Base-by-base conservation (phyloP, 257 asterid species). In the Solanum verrucosum region DNA sequence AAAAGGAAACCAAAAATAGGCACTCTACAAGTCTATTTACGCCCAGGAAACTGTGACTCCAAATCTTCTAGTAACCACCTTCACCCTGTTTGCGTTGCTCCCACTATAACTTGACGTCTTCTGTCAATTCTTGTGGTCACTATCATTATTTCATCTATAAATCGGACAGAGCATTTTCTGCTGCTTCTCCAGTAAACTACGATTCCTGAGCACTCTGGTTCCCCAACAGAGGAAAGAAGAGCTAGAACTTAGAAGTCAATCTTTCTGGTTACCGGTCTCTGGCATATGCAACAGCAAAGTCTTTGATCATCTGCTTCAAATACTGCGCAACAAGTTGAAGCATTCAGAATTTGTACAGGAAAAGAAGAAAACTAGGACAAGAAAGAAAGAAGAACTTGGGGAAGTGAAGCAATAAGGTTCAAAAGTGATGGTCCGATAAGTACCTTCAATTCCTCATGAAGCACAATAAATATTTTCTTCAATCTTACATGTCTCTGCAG, bases 391-490 rank as follows among this genome's bases (percentile, higher is more conserved):
- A 37, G 25, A 90, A 38, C 87, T n/a, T 20, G 25, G 60, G 56
- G 65, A 89, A 87, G 70, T 18, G 59, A 73, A 70, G 78, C 7
- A 52, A 56, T 35, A 42, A 60, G 77, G 88, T 84, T 84, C 34
- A 37, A 56, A 84, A 89, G 78, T 83, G 87, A 75, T 74, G 87
- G 90, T 85, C 42, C 70, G 87, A 74, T 84, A 56, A 44, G 87
- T 87, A 97, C 99, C 98, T 89, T 87, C 90, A 94, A 74, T 93
- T 96, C 99, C 93, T 94, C 93, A 87, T 95, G 92, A 79, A 97
- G 96, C 93, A 97, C 94, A 40, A 90, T 13, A 79, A 94, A 96
- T 87, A 94, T 95, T 89, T 94, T 94, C 95, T 93, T 95, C 92
- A 90, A 87, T 78, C 98, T 94, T 89, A 93, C 94, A 86, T 94